Percentiles rank a stretch among this genome's conserved stretches.
Evolutionary conservation across 2,329 filamentous ascomycete species (phyloP).

Genomic region (Magnaporthiopsis rhizophila): DNA sequence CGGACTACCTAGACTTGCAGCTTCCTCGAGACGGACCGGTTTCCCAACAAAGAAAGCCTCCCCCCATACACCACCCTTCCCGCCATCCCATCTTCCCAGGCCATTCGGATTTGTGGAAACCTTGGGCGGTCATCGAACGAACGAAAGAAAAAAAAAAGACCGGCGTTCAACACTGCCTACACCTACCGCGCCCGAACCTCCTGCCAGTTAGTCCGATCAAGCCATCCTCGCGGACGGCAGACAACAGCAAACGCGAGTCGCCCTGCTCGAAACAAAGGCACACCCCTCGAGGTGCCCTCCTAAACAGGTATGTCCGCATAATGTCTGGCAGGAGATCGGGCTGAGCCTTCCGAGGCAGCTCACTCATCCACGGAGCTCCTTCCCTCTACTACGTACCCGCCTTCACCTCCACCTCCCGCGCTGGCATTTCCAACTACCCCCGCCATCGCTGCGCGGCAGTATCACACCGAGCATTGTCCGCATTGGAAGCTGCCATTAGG

Average conservation of each 20-base stretch:
- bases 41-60: neutral
- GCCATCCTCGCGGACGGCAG: neutral
- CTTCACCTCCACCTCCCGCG: neutral
- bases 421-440: neutral
- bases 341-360: neutral
- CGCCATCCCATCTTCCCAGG: neutral
- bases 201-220: neutral
- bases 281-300: neutral
- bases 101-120: neutral
- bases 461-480: neutral
- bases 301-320: neutral
- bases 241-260: neutral
- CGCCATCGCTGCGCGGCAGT: too few species aligned
- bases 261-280: neutral
- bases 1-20: neutral
- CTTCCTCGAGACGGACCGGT: neutral
- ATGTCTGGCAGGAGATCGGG: neutral
- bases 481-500: conserved; percentile 1
- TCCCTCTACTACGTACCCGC: neutral
- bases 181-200: neutral
- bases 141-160: neutral
- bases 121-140: neutral
- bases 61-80: neutral
- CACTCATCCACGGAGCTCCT: neutral
- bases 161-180: neutral